Conservation (phyloP, 2,329 filamentous ascomycete genomes). For the Fusarium robinianum region DNA sequence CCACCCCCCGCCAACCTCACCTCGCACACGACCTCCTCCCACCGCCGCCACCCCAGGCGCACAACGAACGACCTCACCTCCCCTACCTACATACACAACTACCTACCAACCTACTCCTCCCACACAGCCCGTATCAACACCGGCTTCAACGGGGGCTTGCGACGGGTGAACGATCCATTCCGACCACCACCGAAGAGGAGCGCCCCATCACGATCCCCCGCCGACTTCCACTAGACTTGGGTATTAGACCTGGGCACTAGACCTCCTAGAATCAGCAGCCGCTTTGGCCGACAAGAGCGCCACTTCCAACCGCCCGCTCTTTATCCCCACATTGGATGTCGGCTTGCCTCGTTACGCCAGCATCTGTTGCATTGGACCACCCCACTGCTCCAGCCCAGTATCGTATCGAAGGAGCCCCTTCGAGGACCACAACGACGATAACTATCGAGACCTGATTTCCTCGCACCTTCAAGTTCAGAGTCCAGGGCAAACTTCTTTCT, state of each 20-base stretch:
- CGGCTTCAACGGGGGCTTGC: too few species aligned
- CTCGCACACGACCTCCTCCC: slow-evolving; percentile 29
- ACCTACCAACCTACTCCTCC: background rate
- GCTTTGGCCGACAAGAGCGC: slow-evolving; percentile 29
- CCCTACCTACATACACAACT: slow-evolving; percentile 11
- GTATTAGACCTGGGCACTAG: too few species aligned
- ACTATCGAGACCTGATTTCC: slow-evolving; percentile 20
- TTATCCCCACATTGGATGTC: slow-evolving; percentile 39
- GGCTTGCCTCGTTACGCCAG: slow-evolving; percentile 36
- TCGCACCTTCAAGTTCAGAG: slow-evolving; percentile 19
- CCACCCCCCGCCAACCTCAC: slow-evolving; percentile 22
- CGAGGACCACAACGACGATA: slow-evolving; percentile 22
- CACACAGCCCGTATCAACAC: too few species aligned
- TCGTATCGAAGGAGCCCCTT: slow-evolving; percentile 29
- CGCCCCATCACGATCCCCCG: slow-evolving; percentile 8
- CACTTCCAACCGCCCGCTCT: slow-evolving; percentile 33
- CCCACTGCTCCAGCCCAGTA: slow-evolving; percentile 32
- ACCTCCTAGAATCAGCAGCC: slow-evolving; percentile 15
- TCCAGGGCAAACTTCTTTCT: slow-evolving; percentile 13
- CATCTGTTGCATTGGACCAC: slow-evolving; percentile 38
- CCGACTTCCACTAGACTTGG: too few species aligned
- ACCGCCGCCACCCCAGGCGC: slow-evolving; percentile 3
- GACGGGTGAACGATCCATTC: too few species aligned
- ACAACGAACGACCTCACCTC: slow-evolving; percentile 4
- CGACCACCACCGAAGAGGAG: too few species aligned